Conservation (phyloP, 1,284 basidiomycete genomes). For the Trichosporon inkin region DNA sequence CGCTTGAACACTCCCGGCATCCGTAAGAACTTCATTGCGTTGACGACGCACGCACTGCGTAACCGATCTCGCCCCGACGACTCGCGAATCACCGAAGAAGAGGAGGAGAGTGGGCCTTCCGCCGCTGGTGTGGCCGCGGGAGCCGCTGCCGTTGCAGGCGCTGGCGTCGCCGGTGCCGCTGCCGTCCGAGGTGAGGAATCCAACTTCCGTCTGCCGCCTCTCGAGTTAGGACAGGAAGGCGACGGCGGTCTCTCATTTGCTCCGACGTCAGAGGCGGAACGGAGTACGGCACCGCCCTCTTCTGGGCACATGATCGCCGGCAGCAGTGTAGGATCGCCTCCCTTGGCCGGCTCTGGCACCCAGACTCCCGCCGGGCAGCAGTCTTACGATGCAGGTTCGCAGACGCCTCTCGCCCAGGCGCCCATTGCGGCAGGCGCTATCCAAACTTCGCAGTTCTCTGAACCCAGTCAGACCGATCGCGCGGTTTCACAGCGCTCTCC, state of each 20-base stretch:
- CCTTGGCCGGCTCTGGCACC: not conserved
- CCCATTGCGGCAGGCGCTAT: not conserved
- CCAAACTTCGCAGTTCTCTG: not conserved
- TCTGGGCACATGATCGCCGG: not conserved
- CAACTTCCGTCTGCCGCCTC: not conserved
- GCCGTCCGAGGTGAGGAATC: not conserved
- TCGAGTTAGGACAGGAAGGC: not conserved
- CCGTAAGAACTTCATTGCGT: constrained; percentile 60
- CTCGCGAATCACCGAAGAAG: constrained; percentile 10
- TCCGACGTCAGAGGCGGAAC: not conserved
- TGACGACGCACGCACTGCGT: constrained; percentile 55
- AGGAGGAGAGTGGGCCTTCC: constrained; percentile 5
- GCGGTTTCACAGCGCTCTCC: not conserved
- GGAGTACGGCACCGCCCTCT: not conserved
- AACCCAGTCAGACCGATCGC: not conserved
- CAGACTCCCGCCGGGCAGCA: not conserved
- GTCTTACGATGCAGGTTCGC: not conserved
- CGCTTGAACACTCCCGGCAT: constrained; percentile 63
- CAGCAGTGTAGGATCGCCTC: not conserved
- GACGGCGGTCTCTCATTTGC: not conserved
- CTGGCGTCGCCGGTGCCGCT: not conserved
- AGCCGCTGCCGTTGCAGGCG: not conserved
- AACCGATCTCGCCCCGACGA: constrained; percentile 7
- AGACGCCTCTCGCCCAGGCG: not conserved
- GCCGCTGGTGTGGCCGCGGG: not conserved